phyloP scores from a whole-genome alignment of 495 filamentous ascomycete genomes.

The Cladorrhinum samala region DNA sequence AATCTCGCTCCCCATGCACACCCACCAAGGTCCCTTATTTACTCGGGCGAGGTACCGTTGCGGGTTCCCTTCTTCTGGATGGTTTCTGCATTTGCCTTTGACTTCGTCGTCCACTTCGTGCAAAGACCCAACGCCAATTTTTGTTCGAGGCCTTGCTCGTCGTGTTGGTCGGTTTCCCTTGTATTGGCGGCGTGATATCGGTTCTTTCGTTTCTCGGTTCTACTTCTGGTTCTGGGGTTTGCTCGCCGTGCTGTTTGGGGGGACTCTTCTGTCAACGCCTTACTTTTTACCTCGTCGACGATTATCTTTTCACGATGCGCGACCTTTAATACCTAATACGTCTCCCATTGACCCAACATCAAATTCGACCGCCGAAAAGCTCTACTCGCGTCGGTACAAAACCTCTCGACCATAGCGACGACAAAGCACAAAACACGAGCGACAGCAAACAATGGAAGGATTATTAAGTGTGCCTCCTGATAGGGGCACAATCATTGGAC shows the following conservation, averaged over 20 bases:
- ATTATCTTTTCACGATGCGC: slow-evolving; percentile 15
- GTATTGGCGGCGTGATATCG: neutral
- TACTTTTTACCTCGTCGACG: neutral
- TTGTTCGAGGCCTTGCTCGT: neutral
- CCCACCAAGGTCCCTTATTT: neutral
- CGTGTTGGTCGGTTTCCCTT: neutral
- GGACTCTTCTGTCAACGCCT: neutral
- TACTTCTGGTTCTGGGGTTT: neutral
- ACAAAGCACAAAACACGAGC: slow-evolving; percentile 2
- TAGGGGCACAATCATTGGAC: slow-evolving; percentile 49
- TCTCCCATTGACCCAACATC: neutral
- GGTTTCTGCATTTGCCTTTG: neutral
- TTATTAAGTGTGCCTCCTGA: slow-evolving; percentile 49
- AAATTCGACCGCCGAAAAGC: slow-evolving; percentile 1
- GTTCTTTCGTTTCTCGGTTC: too few relatives aligned
- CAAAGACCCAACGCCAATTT: neutral
- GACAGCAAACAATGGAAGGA: slow-evolving; percentile 45
- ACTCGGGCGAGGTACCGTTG: neutral
- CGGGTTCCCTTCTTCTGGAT: slow-evolving; percentile 1
- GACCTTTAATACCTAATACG: slow-evolving; percentile 16
- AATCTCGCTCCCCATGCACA: neutral
- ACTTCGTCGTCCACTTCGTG: neutral
- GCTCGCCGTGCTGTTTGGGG: neutral
- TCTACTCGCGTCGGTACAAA: neutral
- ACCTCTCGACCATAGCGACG: slow-evolving; percentile 10